A percentile compares a stretch with the other conserved stretches of the same genome.
Conservation (phyloP, 2,329 filamentous ascomycete species). For the Fusarium sp. region DNA sequence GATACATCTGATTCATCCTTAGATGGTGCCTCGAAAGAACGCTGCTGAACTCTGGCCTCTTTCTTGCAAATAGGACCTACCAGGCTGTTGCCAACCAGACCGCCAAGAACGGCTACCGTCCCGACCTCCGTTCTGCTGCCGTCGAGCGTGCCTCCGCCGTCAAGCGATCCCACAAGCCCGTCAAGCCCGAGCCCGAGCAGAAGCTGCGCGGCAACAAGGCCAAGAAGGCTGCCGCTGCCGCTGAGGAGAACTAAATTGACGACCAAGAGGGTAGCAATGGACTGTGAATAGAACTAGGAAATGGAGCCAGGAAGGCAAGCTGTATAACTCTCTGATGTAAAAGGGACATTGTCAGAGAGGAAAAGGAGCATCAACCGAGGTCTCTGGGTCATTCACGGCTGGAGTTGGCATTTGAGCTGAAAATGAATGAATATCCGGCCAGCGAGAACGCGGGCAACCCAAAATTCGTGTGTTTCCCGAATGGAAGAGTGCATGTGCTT, state of each 20-base stretch:
- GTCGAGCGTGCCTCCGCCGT: slow-evolving; percentile 91
- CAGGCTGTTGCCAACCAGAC: slow-evolving; percentile 86
- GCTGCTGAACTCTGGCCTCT: slow-evolving; percentile 43
- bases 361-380: slow-evolving; percentile 46
- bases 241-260: slow-evolving; percentile 55
- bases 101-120: slow-evolving; percentile 88
- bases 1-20: too few species aligned
- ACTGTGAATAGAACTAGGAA: slow-evolving; percentile 36
- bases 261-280: slow-evolving; percentile 31
- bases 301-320: slow-evolving; percentile 42
- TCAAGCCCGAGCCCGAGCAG: slow-evolving; percentile 80
- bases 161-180: slow-evolving; percentile 82
- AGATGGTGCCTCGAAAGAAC: neutral
- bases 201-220: slow-evolving; percentile 88
- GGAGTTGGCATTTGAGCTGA: slow-evolving; percentile 50
- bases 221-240: slow-evolving; percentile 74
- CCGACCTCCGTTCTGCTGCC: slow-evolving; percentile 82
- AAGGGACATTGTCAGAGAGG: slow-evolving; percentile 40
- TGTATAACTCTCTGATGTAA: slow-evolving; percentile 44
- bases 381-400: slow-evolving; percentile 48
- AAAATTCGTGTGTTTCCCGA: slow-evolving; percentile 7
- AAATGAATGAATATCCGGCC: slow-evolving; percentile 50
- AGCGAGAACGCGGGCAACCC: slow-evolving; percentile 42
- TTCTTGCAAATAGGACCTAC: slow-evolving; percentile 78
- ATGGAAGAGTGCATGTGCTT: slow-evolving; percentile 9